phyloP scores from a whole-genome alignment of 805 yeast species.

The Brettanomyces custersianus region DNA sequence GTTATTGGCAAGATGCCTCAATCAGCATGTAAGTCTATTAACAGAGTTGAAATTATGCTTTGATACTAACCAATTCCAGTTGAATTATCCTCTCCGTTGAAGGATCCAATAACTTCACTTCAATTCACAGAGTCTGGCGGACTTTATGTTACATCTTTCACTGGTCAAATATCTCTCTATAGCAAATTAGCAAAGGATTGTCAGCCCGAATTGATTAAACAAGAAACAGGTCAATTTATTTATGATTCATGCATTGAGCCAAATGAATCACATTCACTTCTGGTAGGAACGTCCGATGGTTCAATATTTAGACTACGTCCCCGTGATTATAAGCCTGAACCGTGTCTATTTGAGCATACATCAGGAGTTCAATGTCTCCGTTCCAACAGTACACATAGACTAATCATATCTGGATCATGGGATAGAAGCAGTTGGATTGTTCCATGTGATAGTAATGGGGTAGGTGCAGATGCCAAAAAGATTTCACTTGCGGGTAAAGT shows the following conservation, averaged over 20 bases:
- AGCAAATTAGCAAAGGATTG: background rate
- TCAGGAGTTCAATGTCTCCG: conserved; percentile 4
- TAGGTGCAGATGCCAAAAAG: conserved; percentile 2
- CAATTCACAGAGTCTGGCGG: background rate
- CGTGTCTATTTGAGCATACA: background rate
- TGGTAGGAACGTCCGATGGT: background rate
- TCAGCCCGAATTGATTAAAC: background rate
- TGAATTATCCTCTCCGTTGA: conserved; percentile 5
- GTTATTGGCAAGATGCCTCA: background rate
- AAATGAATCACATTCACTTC: no score
- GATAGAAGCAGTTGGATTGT: conserved; percentile 25
- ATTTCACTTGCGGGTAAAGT: conserved; percentile 31
- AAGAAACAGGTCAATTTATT: background rate
- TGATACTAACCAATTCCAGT: conserved; percentile 2
- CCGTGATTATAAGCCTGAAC: background rate
- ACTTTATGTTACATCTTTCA: conserved; percentile 5
- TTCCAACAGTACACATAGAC: conserved; percentile 11
- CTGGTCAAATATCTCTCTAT: conserved; percentile 4
- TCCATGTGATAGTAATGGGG: conserved; percentile 12
- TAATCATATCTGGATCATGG: conserved; percentile 50
- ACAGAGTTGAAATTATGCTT: background rate
- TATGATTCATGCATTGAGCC: conserved; percentile 4
- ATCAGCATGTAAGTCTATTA: background rate
- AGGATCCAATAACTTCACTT: conserved; percentile 7
- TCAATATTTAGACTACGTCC: background rate